Conservation (phyloP, 495 filamentous ascomycete genomes). For the Tuber melanosporum region DNA sequence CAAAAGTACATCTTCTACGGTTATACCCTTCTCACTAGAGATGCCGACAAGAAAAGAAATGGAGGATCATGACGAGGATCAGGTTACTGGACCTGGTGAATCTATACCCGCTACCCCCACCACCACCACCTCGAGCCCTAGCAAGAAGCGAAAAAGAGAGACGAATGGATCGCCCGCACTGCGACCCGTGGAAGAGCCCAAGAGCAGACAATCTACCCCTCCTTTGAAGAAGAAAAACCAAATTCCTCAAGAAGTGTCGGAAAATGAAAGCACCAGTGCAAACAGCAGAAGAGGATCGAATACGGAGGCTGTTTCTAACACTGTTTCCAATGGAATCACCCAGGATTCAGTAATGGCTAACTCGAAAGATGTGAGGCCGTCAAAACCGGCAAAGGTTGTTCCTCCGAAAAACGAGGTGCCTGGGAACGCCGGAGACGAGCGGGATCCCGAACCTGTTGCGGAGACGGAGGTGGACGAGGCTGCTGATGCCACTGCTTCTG, state of each 20-base stretch:
- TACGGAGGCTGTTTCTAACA: slow-evolving; percentile 18
- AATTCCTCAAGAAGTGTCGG: slow-evolving; percentile 22
- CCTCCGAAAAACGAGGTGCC: slow-evolving; percentile 23
- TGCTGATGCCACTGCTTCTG: slow-evolving; percentile 19
- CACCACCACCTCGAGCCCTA: slow-evolving; percentile 35
- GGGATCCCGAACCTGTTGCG: slow-evolving; percentile 24
- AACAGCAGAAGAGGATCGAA: slow-evolving; percentile 16
- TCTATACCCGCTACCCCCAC: slow-evolving; percentile 32
- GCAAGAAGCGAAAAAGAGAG: slow-evolving; percentile 45
- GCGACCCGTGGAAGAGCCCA: slow-evolving; percentile 25
- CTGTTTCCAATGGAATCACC: slow-evolving; percentile 25
- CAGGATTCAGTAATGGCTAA: slow-evolving; percentile 27
- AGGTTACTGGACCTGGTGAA: slow-evolving; percentile 16
- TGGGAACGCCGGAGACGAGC: slow-evolving; percentile 32
- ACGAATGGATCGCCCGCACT: slow-evolving; percentile 21
- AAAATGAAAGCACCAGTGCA: slow-evolving; percentile 16
- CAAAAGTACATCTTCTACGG: slow-evolving; percentile 31
- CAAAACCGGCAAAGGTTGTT: slow-evolving; percentile 21
- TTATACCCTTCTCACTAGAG: slow-evolving; percentile 32
- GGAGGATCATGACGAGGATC: slow-evolving; percentile 27
- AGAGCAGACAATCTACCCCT: slow-evolving; percentile 27
- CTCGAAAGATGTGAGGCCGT: slow-evolving; percentile 21
- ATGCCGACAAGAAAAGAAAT: slow-evolving; percentile 35
- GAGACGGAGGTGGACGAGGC: slow-evolving; percentile 33
- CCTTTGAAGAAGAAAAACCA: slow-evolving; percentile 37